These are phyloP conservation scores for Penicillium palitans DNA, from an alignment of 2,329 filamentous ascomycete species.

Conservation along the genomic window DNA sequence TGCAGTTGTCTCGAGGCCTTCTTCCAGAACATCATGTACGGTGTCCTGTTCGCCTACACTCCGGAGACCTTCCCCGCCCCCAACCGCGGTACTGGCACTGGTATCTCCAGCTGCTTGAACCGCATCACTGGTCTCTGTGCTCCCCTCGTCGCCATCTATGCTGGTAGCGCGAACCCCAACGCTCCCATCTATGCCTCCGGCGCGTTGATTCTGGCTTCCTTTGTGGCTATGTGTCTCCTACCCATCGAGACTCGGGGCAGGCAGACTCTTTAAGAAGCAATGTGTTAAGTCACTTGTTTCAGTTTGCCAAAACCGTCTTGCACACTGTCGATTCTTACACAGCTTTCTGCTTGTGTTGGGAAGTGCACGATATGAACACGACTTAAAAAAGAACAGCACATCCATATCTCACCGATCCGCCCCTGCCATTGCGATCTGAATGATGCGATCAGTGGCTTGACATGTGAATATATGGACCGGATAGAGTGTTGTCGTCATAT, in stretches of 20 bases:
- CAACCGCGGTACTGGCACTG: constrained; percentile 56
- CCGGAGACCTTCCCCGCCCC: constrained; percentile 60
- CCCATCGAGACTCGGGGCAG: constrained; percentile 51
- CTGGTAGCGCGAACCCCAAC: constrained; percentile 38
- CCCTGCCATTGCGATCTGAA: background rate
- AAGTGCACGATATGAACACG: background rate
- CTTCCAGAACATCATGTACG: constrained; percentile 60
- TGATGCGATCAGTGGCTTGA: background rate
- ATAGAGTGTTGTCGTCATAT: background rate
- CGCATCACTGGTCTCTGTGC: constrained; percentile 48
- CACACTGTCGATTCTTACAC: background rate
- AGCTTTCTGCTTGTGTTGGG: background rate
- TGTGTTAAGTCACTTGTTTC: background rate
- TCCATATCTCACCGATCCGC: background rate
- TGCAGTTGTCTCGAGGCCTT: constrained; percentile 58
- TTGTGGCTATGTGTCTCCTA: constrained; percentile 47
- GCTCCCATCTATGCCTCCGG: constrained; percentile 49
- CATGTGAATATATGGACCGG: background rate
- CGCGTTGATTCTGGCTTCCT: constrained; percentile 46
- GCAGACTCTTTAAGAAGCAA: constrained; percentile 36
- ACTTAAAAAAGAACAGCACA: background rate
- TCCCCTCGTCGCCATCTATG: constrained; percentile 48
- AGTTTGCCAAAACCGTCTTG: background rate
- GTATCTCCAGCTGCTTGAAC: constrained; percentile 49
- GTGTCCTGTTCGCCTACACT: constrained; percentile 59